phyloP scores from a whole-genome alignment of 805 yeast genomes.

The Candida bentonensis region DNA sequence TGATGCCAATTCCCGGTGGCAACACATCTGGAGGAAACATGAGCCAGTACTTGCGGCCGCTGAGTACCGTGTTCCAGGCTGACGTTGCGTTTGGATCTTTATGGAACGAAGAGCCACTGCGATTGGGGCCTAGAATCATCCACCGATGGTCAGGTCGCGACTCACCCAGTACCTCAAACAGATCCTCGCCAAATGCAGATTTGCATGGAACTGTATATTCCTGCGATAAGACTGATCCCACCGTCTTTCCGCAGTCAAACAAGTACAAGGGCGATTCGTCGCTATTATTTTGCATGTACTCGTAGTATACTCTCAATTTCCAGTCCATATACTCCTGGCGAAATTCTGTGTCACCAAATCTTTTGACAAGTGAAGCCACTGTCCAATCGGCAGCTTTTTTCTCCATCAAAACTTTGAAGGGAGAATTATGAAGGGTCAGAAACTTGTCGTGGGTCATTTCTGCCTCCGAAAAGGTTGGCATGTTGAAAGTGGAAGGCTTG shows the following conservation, averaged over 20 bases:
- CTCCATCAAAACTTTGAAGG: constrained; percentile 43
- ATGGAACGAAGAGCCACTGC: constrained; percentile 84
- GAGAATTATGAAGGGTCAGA: constrained; percentile 33
- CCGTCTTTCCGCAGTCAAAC: constrained; percentile 67
- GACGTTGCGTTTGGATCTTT: constrained; percentile 85
- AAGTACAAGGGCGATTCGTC: constrained; percentile 82
- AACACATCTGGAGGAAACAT: constrained; percentile 66
- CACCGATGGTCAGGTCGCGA: constrained; percentile 80
- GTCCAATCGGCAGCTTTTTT: constrained; percentile 54
- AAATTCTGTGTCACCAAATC: constrained; percentile 50
- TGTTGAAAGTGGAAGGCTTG: constrained; percentile 30
- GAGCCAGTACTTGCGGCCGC: constrained; percentile 73
- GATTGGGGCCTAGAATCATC: constrained; percentile 71
- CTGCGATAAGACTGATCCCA: constrained; percentile 41
- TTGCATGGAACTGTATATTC: constrained; percentile 39
- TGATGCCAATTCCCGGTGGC: constrained; percentile 81
- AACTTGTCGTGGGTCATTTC: constrained; percentile 39
- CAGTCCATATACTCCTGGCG: constrained; percentile 80
- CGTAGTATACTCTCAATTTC: constrained; percentile 47
- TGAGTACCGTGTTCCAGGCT: constrained; percentile 76
- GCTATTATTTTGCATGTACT: constrained; percentile 43
- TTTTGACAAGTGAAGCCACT: constrained; percentile 29
- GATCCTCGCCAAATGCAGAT: constrained; percentile 29
- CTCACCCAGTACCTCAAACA: constrained; percentile 39
- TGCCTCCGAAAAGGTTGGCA: constrained; percentile 12